These are phyloP conservation scores for Cutaneotrichosporon spelunceum DNA, from an alignment of 1,284 basidiomycete genomes.

Conservation along the genomic window DNA sequence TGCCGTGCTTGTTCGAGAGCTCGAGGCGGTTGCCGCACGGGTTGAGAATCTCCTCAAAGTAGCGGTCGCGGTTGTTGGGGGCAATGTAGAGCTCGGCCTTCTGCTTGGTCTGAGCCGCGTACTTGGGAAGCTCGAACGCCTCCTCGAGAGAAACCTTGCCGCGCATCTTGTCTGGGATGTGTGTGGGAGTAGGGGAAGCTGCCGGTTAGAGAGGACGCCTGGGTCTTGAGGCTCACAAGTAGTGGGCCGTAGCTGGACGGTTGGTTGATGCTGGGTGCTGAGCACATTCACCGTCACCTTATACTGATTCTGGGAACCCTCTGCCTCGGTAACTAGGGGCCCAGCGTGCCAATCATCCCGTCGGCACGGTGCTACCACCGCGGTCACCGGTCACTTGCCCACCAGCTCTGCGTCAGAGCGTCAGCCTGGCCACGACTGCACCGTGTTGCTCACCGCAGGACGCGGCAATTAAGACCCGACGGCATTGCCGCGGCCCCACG, in stretches of 20 bases:
- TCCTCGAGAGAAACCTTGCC: constrained; percentile 28
- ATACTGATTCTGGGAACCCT: not conserved
- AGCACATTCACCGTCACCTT: not conserved
- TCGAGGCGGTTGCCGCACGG: constrained; percentile 27
- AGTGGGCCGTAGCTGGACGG: not conserved
- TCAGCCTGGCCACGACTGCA: no score
- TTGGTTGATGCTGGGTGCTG: not conserved
- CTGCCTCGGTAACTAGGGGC: no score
- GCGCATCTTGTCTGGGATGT: constrained; percentile 17
- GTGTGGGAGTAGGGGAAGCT: not conserved
- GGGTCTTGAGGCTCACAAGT: not conserved
- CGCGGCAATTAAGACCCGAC: no score
- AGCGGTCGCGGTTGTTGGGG: constrained; percentile 24
- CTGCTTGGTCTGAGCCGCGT: constrained; percentile 21
- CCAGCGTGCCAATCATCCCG: no score
- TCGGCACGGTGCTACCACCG: not conserved
- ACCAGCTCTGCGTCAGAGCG: not conserved
- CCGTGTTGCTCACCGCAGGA: no score
- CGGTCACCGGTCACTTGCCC: not conserved
- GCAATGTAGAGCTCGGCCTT: constrained; percentile 29
- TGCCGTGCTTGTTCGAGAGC: constrained; percentile 28
- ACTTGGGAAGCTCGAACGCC: constrained; percentile 25
- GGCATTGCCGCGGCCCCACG: constrained; percentile 1
- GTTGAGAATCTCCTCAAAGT: constrained; percentile 27
- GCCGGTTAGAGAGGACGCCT: not conserved